phyloP scores from a whole-genome alignment of 2,329 filamentous ascomycete species.

The Fusarium verrucosum region DNA sequence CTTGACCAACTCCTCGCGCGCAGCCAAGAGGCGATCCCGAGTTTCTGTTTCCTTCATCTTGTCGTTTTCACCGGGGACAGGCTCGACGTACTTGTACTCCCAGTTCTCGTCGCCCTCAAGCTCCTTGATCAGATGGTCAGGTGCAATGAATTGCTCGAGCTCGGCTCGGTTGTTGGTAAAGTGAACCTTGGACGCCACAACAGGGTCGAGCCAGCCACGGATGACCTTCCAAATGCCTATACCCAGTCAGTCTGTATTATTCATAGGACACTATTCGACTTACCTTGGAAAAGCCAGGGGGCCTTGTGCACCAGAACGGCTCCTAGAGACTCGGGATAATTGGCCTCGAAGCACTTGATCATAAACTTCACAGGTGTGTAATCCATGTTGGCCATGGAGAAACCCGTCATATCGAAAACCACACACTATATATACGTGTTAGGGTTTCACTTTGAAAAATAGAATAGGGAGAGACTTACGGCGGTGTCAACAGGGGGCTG shows the following conservation, averaged over 20 bases:
- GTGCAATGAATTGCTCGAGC: slow-evolving; percentile 78
- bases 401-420: slow-evolving; percentile 95
- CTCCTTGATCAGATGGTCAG: slow-evolving; percentile 78
- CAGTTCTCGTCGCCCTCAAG: slow-evolving; percentile 88
- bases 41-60: slow-evolving; percentile 72
- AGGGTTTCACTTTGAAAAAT: neutral
- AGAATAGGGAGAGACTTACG: slow-evolving; percentile 62
- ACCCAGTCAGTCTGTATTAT: slow-evolving; percentile 10
- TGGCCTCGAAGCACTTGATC: slow-evolving; percentile 99
- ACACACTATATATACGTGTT: slow-evolving; percentile 70
- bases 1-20: slow-evolving; percentile 71
- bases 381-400: slow-evolving; percentile 97
- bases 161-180: slow-evolving; percentile 87
- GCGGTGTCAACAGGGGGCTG: slow-evolving; percentile 87
- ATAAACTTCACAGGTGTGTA: slow-evolving; percentile 98
- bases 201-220: slow-evolving; percentile 93
- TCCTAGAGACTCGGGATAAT: slow-evolving; percentile 93
- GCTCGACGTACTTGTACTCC: slow-evolving; percentile 84
- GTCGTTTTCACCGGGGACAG: slow-evolving; percentile 77
- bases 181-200: slow-evolving; percentile 92
- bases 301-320: slow-evolving; percentile 93
- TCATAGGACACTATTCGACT: slow-evolving; percentile 44
- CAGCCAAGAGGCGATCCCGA: slow-evolving; percentile 69
- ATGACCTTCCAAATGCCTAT: slow-evolving; percentile 95
- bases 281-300: slow-evolving; percentile 95